Conservation (phyloP, 306 rosid species). For the Vigna hirtella region DNA sequence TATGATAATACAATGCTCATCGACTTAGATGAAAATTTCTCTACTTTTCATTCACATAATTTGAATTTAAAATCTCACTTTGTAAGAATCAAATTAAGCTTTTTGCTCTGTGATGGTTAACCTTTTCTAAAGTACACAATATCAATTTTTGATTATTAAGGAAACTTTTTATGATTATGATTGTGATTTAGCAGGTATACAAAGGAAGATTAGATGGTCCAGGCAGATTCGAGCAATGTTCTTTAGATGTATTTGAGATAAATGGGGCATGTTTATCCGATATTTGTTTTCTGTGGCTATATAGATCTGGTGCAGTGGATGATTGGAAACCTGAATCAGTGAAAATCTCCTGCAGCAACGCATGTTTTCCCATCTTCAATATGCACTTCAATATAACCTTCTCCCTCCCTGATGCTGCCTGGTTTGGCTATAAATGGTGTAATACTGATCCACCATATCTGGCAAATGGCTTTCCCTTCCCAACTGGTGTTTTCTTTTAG, state of each 20-base stretch:
- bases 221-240: constrained; percentile 62
- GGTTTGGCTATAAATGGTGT: constrained; percentile 71
- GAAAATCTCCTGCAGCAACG: constrained; percentile 55
- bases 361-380: constrained; percentile 52
- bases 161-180: no score
- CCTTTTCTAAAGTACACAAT: no score
- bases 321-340: constrained; percentile 74
- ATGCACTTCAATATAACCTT: constrained; percentile 57
- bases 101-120: no score
- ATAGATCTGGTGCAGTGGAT: constrained; percentile 60
- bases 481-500: neutral
- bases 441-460: neutral
- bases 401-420: constrained; percentile 58
- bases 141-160: neutral
- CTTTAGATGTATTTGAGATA: constrained; percentile 64
- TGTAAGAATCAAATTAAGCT: no score
- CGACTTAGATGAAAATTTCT: no score
- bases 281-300: constrained; percentile 63
- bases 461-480: constrained; percentile 29
- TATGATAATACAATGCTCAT: no score
- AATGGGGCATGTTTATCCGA: constrained; percentile 71
- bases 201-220: constrained; percentile 63
- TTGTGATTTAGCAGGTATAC: constrained; percentile 53
- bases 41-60: no score
- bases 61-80: no score